phyloP scores from a whole-genome alignment of 208 protist genomes.

The Trichomonas gallinae region DNA sequence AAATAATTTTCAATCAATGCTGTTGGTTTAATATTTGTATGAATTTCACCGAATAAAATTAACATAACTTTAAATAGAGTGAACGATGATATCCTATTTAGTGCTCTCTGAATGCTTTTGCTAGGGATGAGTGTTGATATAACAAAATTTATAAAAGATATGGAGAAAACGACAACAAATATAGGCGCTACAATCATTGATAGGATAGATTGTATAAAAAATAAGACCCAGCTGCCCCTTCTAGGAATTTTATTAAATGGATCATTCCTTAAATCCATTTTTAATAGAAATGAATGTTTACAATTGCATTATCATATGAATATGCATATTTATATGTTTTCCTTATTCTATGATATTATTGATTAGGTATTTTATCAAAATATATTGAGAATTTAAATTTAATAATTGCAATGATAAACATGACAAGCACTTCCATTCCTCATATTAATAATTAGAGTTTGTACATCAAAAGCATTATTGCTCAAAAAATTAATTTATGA shows the following conservation, averaged over 20 bases:
- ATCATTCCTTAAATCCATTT: not conserved
- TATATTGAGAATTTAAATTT: too few relatives aligned
- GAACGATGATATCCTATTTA: not conserved
- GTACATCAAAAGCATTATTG: too few relatives aligned
- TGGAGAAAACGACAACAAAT: not conserved
- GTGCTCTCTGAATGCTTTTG: not conserved
- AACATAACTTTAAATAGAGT: not conserved
- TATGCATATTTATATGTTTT: too few relatives aligned
- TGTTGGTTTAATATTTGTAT: not conserved
- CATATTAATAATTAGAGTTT: too few relatives aligned
- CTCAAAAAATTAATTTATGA: too few relatives aligned
- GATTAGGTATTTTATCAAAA: too few relatives aligned
- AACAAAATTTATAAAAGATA: not conserved
- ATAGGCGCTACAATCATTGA: not conserved
- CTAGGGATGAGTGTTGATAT: not conserved
- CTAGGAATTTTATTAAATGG: not conserved
- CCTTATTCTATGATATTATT: too few relatives aligned
- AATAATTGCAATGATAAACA: too few relatives aligned
- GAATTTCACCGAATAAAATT: not conserved
- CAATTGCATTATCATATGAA: too few relatives aligned
- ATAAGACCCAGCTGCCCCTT: not conserved
- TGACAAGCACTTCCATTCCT: too few relatives aligned
- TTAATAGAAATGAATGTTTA: too few relatives aligned
- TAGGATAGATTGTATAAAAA: not conserved
- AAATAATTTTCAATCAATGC: not conserved